Conservation (phyloP, 2,329 filamentous ascomycete genomes). For the Aspergillus glaucus region DNA sequence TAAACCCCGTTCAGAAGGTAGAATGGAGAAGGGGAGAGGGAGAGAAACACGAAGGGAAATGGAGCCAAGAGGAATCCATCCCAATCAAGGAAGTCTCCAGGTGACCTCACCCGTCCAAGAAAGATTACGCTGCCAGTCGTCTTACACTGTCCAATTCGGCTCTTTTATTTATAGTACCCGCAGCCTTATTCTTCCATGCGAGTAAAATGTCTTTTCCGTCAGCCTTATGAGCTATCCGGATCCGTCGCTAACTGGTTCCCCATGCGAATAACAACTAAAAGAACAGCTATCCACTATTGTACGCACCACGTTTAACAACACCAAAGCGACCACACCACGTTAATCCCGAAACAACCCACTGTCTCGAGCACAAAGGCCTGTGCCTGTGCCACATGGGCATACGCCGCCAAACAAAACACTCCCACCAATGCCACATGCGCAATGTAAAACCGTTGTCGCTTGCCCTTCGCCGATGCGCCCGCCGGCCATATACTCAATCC, state of each 20-base stretch:
- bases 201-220: too few species aligned
- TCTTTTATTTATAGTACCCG: too few species aligned
- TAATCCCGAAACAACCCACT: conserved; percentile 40
- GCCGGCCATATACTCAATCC: conserved; percentile 8
- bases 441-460: conserved; percentile 48
- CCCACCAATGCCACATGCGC: conserved; percentile 50
- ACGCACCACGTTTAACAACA: conserved; percentile 2
- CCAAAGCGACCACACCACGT: conserved; percentile 25
- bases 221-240: too few species aligned
- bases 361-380: conserved; percentile 49
- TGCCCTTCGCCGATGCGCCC: conserved; percentile 16
- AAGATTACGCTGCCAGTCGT: too few species aligned
- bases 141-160: too few species aligned
- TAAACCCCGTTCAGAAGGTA: background rate
- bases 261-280: too few species aligned
- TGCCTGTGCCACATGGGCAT: conserved; percentile 51
- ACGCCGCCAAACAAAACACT: conserved; percentile 45
- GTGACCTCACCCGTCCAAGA: too few species aligned
- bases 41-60: background rate
- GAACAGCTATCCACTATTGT: conserved; percentile 5
- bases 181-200: too few species aligned
- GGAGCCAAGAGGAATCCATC: background rate
- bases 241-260: too few species aligned
- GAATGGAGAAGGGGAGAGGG: background rate
- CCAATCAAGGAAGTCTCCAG: too few species aligned